Evolutionary conservation across 1,284 basidiomycete species (phyloP).

Genomic region (Abortiporus biennis): DNA sequence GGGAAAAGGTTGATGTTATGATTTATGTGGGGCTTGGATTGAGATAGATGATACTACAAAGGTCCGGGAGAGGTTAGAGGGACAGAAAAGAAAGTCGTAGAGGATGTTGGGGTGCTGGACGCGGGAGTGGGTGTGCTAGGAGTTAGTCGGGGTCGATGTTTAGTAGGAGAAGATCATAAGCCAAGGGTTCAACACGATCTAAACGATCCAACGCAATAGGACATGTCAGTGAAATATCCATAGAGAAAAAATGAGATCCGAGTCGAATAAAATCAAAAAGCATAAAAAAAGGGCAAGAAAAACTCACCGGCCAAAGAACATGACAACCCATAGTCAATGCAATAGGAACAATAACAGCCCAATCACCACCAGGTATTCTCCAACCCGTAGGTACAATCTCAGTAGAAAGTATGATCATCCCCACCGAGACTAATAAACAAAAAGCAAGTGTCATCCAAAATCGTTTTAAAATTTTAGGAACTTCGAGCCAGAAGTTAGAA

Average conservation of each 20-base stretch:
- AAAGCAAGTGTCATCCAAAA: conserved; percentile 64
- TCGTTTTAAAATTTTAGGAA: conserved; percentile 73
- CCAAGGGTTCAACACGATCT: conserved; percentile 76
- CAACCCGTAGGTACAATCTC: conserved; percentile 51
- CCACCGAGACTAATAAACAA: conserved; percentile 38
- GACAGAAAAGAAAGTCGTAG: no score
- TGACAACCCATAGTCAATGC: no score
- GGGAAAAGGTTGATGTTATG: no score
- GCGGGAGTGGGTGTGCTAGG: no score
- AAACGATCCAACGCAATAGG: conserved; percentile 8
- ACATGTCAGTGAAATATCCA: conserved; percentile 47
- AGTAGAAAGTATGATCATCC: conserved; percentile 51
- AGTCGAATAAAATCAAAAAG: conserved; percentile 30
- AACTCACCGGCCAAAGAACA: conserved; percentile 21
- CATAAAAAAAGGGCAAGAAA: conserved; percentile 2
- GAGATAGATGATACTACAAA: no score
- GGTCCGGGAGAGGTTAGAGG: no score
- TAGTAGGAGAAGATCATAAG: conserved; percentile 67
- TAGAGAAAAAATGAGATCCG: conserved; percentile 59
- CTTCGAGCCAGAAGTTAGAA: conserved; percentile 85
- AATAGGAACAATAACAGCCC: conserved; percentile 69
- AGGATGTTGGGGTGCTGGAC: no score
- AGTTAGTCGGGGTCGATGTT: no score
- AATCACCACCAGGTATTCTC: conserved; percentile 51
- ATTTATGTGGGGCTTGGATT: no score